Evolutionary conservation across 768 basidiomycete species (phyloP).

Genomic region (Pleurotus citrinopileatus): DNA sequence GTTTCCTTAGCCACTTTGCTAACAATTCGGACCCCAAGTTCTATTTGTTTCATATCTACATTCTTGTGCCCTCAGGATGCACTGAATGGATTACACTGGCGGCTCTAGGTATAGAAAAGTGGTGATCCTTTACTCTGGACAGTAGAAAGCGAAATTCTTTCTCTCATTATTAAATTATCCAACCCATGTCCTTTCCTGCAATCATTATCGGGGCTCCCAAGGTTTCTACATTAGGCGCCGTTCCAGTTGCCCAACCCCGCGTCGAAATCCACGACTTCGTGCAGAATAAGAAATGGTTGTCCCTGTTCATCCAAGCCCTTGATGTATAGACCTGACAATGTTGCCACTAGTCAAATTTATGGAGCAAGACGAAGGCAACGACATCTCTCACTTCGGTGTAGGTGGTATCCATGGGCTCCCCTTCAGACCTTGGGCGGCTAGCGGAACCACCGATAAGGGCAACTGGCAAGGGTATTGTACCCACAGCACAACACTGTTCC

Average conservation of each 20-base stretch:
- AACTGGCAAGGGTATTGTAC: conserved; percentile 49
- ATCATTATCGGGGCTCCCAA: conserved; percentile 26
- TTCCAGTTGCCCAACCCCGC: conserved; percentile 21
- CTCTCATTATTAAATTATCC: too few species aligned
- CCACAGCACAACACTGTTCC: conserved; percentile 53
- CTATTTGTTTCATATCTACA: too few species aligned
- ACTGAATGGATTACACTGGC: too few species aligned
- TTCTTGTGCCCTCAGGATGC: too few species aligned
- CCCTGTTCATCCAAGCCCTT: conserved; percentile 50
- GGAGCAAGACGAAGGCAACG: conserved; percentile 23
- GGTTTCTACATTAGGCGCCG: conserved; percentile 14
- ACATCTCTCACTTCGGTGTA: conserved; percentile 41
- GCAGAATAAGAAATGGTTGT: conserved; percentile 40
- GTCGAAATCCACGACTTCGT: conserved; percentile 43
- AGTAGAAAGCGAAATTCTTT: too few species aligned
- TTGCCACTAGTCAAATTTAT: conserved; percentile 27
- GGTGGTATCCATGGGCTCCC: conserved; percentile 54
- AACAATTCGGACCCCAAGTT: too few species aligned
- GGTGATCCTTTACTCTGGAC: too few species aligned
- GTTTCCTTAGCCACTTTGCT: too few species aligned
- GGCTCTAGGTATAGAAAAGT: too few species aligned
- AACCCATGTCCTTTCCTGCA: conserved; percentile 11
- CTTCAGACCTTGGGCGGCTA: conserved; percentile 36
- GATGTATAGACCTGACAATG: conserved; percentile 20
- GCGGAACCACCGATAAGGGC: conserved; percentile 18